Conservation (phyloP, 2,329 filamentous ascomycete species). For the Mycosphaerella arachidis region DNA sequence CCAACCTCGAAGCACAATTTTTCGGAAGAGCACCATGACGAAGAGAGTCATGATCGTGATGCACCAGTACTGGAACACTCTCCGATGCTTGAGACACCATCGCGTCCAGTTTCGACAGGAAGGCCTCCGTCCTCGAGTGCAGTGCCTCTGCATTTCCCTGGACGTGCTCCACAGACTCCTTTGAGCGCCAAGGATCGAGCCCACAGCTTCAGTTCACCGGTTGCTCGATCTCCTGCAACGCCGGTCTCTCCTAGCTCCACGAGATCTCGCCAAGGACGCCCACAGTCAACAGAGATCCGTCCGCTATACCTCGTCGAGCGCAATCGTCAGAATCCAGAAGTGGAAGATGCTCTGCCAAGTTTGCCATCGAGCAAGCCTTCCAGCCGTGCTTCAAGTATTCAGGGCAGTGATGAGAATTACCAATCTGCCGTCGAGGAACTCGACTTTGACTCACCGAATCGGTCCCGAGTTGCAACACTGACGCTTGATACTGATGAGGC, state of each 20-base stretch:
- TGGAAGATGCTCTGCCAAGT: conserved; percentile 47
- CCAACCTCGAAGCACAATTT: neutral
- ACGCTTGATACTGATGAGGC: conserved; percentile 25
- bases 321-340: conserved; percentile 45
- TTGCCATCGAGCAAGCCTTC: conserved; percentile 47
- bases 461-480: conserved; percentile 12
- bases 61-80: neutral
- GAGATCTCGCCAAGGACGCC: conserved; percentile 19
- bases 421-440: conserved; percentile 41
- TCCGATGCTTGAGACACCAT: conserved; percentile 9
- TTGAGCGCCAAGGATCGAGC: conserved; percentile 24
- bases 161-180: conserved; percentile 29
- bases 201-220: conserved; percentile 28
- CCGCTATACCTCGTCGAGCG: conserved; percentile 79
- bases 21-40: neutral
- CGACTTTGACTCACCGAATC: conserved; percentile 12
- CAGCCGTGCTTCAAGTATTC: conserved; percentile 37
- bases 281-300: conserved; percentile 57
- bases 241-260: conserved; percentile 15
- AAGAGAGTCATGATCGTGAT: conserved; percentile 1
- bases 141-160: conserved; percentile 34
- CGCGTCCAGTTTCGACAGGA: conserved; percentile 14
- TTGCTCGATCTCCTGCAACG: conserved; percentile 4
- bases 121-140: conserved; percentile 31
- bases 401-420: conserved; percentile 40